Evolutionary conservation across 2,329 filamentous ascomycete species (phyloP).

Genomic region (Diaporthe sp.): DNA sequence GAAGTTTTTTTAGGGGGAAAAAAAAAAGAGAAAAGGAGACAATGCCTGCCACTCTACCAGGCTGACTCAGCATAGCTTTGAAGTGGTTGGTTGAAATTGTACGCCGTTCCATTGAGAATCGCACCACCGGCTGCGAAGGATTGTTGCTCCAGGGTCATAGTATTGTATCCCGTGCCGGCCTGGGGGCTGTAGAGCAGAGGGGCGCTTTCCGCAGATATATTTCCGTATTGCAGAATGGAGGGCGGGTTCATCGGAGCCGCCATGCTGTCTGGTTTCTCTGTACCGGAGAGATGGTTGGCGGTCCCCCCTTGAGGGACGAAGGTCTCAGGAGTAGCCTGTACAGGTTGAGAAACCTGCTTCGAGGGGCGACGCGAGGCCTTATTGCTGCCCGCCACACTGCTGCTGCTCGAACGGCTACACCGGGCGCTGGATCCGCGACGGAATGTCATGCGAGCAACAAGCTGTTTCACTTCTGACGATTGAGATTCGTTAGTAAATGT

Average conservation of each 20-base stretch:
- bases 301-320: not conserved
- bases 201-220: not conserved
- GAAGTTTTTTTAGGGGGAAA: not conserved
- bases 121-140: not conserved
- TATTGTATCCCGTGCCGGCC: not conserved
- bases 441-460: not conserved
- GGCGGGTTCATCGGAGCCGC: not conserved
- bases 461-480: not conserved
- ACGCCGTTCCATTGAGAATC: not conserved
- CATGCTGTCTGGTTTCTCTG: not conserved
- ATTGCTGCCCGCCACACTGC: constrained; percentile 3
- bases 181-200: not conserved
- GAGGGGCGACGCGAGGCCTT: not conserved
- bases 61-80: not conserved
- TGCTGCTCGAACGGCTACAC: not conserved
- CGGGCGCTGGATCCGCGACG: constrained; percentile 11
- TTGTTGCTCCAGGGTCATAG: not conserved
- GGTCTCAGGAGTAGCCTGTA: not conserved
- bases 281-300: not conserved
- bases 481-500: not conserved
- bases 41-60: not conserved
- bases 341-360: not conserved
- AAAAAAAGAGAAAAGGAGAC: not conserved
- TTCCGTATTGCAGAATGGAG: not conserved
- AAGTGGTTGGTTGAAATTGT: constrained; percentile 16